phyloP scores from a whole-genome alignment of 345 rosid genomes.

The Eucalyptus cloeziana region DNA sequence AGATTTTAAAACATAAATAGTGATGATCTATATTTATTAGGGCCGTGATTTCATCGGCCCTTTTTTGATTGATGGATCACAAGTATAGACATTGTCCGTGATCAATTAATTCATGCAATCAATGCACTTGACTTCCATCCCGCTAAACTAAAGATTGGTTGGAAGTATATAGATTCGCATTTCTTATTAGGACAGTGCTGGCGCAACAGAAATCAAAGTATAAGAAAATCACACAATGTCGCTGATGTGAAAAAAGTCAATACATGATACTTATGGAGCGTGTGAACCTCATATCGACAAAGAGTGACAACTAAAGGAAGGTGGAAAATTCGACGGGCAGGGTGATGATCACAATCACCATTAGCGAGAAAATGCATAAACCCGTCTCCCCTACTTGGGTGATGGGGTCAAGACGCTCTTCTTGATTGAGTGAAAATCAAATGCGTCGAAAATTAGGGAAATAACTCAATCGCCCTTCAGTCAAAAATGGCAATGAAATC shows the following conservation, averaged over 20 bases:
- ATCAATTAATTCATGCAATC: neutral
- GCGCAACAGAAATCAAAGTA: neutral
- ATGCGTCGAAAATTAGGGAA: neutral
- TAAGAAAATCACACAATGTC: neutral
- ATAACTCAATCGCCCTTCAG: neutral
- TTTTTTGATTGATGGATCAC: neutral
- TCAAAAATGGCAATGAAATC: neutral
- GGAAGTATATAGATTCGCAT: neutral
- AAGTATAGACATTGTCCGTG: neutral
- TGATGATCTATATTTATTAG: neutral
- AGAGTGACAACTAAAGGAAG: neutral
- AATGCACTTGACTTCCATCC: too few relatives aligned
- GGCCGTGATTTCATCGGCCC: neutral
- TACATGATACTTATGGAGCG: accelerated
- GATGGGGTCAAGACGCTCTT: neutral
- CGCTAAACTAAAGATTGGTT: neutral
- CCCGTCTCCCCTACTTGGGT: neutral
- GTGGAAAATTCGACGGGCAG: neutral
- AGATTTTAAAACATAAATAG: neutral
- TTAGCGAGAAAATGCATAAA: neutral
- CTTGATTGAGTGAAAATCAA: neutral
- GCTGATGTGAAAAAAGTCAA: neutral
- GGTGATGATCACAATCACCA: neutral
- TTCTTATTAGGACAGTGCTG: neutral
- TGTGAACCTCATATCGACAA: accelerated